Percentiles rank a stretch among this genome's conserved stretches.
phyloP scores from a whole-genome alignment of 192 early-diverging fungal genomes.

The Jimgerdemannia lactiflua region DNA sequence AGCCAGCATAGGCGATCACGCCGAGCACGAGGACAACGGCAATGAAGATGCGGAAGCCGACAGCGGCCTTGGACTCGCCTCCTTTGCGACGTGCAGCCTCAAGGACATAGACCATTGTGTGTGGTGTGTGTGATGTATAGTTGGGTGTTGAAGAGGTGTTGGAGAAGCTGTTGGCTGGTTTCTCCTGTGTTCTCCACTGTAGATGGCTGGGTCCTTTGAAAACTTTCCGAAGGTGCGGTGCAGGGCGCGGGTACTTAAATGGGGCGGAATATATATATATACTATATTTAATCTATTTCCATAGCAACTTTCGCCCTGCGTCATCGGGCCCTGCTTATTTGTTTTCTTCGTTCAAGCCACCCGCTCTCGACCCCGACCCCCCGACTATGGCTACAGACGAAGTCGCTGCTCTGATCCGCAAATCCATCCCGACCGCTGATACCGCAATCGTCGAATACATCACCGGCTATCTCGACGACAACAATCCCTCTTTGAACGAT shows the following conservation, averaged over 20 bases:
- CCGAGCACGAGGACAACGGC: background rate
- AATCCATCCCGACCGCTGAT: constrained; percentile 68
- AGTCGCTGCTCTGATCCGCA: constrained; percentile 45
- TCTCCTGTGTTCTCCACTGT: no score
- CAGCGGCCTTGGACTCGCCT: background rate
- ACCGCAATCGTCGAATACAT: constrained; percentile 77
- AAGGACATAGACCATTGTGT: background rate
- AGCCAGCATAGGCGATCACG: background rate
- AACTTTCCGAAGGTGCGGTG: no score
- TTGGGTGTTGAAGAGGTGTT: no score
- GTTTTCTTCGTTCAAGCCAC: no score
- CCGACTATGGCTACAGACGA: constrained; percentile 16
- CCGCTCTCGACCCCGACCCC: constrained; percentile 2
- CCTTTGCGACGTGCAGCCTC: background rate
- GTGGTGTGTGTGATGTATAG: no score
- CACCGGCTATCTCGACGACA: constrained; percentile 66
- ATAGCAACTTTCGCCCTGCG: no score
- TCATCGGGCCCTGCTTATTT: no score
- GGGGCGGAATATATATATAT: no score
- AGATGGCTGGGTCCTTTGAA: no score
- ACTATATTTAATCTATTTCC: no score
- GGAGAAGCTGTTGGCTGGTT: no score
- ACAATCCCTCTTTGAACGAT: constrained; percentile 40
- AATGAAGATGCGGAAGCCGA: background rate
- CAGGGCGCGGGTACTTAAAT: no score